These are phyloP conservation scores for Penicillium cosmopolitanum DNA, from an alignment of 495 filamentous ascomycete genomes.

Conservation along the genomic window DNA sequence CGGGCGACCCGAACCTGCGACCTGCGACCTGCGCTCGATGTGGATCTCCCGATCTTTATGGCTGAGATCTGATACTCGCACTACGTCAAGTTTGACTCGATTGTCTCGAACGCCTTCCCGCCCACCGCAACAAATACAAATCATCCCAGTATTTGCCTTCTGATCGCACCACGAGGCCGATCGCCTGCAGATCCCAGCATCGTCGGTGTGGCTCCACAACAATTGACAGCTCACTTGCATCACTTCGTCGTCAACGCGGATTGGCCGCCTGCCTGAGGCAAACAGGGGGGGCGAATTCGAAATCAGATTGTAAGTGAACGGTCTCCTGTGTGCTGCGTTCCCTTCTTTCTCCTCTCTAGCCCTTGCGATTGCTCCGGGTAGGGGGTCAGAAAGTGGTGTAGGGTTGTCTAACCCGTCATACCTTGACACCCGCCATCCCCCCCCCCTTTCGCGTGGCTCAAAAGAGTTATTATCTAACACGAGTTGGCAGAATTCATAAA, in stretches of 20 bases:
- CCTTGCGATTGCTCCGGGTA: slow-evolving; percentile 7
- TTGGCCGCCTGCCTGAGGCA: slow-evolving; percentile 41
- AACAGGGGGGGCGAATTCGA: slow-evolving; percentile 25
- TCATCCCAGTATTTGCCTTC: neutral
- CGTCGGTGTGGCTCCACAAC: slow-evolving; percentile 31
- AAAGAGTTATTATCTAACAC: slow-evolving; percentile 13
- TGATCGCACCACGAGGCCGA: slow-evolving; percentile 28
- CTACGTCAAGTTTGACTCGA: neutral
- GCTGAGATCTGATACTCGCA: slow-evolving; percentile 3
- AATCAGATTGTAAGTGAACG: slow-evolving; percentile 17
- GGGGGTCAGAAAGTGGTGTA: slow-evolving; percentile 14
- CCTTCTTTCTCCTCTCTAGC: neutral
- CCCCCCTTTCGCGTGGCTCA: neutral
- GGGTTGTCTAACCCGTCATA: slow-evolving; percentile 6
- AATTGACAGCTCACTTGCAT: slow-evolving; percentile 40
- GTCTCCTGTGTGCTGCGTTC: neutral
- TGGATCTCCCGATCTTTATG: slow-evolving; percentile 6
- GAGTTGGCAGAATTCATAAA: slow-evolving; percentile 7
- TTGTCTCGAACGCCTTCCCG: neutral
- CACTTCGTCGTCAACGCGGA: slow-evolving; percentile 33
- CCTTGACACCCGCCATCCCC: slow-evolving; percentile 13
- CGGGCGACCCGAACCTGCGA: neutral
- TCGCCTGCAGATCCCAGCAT: slow-evolving; percentile 29
- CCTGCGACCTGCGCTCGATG: slow-evolving; percentile 1
- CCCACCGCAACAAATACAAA: neutral